Evolutionary conservation across 2,329 filamentous ascomycete species (phyloP), one percentile per base, ranked within the genome.

Genomic region (Magnaporthiopsis rhizophila): DNA sequence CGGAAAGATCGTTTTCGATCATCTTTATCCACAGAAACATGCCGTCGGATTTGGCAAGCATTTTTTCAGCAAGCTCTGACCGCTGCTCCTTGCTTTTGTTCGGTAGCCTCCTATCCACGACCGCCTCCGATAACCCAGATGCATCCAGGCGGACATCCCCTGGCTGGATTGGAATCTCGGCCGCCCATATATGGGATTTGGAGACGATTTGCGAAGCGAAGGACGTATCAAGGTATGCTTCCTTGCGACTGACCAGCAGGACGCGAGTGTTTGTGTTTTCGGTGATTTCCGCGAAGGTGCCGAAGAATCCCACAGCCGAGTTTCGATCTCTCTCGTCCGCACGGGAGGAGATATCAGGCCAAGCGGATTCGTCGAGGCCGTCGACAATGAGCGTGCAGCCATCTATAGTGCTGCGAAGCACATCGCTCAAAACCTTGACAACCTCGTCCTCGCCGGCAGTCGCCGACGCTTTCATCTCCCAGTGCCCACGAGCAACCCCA

Each of bases 11-110:
- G 5, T 36, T 24, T 26, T 45, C 30, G 34, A 60, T 21, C 59
- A 60, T 45, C 15, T 24, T 60, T 15, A 60, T 60, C 59, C 59
- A 60, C 7, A 60, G 15, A 26, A 38, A 45, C 30, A 60, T 60
- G 30, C 59, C 59, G 13, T 60, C 18, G 21, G 59, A 60, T 18
- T 60, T 45, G 32, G 18, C 18, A 13, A 38, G 7, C 21, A 60
- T 60, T 6, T 21, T 21, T 26, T 36, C 15, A 6, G 59, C 59
- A n/a, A 38, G 59, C 24, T 45, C 34, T 1, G 15, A 5, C n/a
- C 18, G 30, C 7, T 60, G 18, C 34, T 60, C 32, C 3, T 60
- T 18, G 11, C 18, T 60, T 38, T 45, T 36, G 18, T 45, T 38
- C 8, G 59, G 30, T 3, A 38, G 59, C 34, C 9, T 60, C 6